A percentile compares a stretch with the other conserved stretches of the same genome.
phyloP scores from a whole-genome alignment of 495 filamentous ascomycete genomes.

The Cudoniella acicularis region DNA sequence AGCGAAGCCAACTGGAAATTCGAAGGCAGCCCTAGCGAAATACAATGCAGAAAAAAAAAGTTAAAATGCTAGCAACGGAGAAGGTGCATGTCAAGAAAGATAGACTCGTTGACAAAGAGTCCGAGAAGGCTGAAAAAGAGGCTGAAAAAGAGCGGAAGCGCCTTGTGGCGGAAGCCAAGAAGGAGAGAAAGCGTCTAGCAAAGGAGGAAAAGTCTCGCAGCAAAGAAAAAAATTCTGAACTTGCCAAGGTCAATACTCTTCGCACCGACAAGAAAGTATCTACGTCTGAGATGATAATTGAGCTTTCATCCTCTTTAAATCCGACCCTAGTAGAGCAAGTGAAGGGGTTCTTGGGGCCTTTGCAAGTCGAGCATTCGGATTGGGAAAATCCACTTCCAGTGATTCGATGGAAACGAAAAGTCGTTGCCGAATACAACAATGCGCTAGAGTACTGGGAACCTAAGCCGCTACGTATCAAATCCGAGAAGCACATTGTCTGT shows the following conservation, averaged over 20 bases:
- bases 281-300: constrained; percentile 79
- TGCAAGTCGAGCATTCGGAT: constrained; percentile 46
- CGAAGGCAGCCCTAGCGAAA: constrained; percentile 27
- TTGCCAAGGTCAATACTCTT: constrained; percentile 71
- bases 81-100: background rate
- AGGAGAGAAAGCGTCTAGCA: constrained; percentile 41
- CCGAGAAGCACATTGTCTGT: constrained; percentile 66
- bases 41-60: constrained; percentile 32
- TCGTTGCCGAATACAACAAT: constrained; percentile 58
- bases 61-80: constrained; percentile 29
- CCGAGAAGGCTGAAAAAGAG: constrained; percentile 31
- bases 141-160: constrained; percentile 8
- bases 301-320: constrained; percentile 57
- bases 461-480: constrained; percentile 47
- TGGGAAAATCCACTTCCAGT: constrained; percentile 50
- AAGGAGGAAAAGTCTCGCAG: constrained; percentile 54
- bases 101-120: background rate
- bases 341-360: constrained; percentile 49
- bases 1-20: background rate
- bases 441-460: constrained; percentile 65
- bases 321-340: constrained; percentile 46
- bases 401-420: constrained; percentile 73
- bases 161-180: constrained; percentile 48
- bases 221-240: constrained; percentile 63
- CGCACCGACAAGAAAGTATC: constrained; percentile 75